Evolutionary conservation across 1,139 yeast species (phyloP).

Genomic region (Saccharomycopsis crataegensis): DNA sequence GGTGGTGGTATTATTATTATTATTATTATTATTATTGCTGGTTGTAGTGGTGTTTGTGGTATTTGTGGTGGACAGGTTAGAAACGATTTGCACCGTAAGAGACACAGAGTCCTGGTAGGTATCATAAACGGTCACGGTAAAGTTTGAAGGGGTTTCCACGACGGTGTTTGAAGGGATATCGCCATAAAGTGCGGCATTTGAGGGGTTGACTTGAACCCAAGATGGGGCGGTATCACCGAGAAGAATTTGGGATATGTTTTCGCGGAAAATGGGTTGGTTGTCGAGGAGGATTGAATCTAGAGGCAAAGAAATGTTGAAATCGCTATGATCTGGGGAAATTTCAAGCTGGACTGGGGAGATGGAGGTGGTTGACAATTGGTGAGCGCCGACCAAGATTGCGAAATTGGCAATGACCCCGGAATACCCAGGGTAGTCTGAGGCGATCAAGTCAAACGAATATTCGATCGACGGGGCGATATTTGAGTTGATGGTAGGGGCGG

Average conservation of each 20-base stretch:
- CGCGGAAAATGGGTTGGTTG: constrained; percentile 36
- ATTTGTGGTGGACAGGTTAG: background rate
- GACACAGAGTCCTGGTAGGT: constrained; percentile 56
- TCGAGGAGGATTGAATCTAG: constrained; percentile 53
- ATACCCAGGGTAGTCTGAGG: constrained; percentile 70
- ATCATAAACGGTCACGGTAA: constrained; percentile 56
- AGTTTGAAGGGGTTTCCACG: constrained; percentile 33
- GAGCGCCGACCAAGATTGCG: constrained; percentile 78
- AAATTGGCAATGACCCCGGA: constrained; percentile 68
- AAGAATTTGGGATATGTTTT: constrained; percentile 48
- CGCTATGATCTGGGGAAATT: constrained; percentile 39
- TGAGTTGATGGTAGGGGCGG: constrained; percentile 81
- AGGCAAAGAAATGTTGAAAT: constrained; percentile 55
- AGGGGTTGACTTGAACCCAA: constrained; percentile 49
- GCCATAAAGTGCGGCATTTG: constrained; percentile 33
- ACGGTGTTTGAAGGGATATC: constrained; percentile 50
- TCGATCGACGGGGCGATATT: constrained; percentile 78
- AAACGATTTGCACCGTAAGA: constrained; percentile 45
- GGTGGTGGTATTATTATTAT: constrained; percentile 23
- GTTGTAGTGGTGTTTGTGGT: background rate
- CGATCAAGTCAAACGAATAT: constrained; percentile 69
- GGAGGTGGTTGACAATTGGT: constrained; percentile 56
- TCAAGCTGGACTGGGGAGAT: constrained; percentile 23
- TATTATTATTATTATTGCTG: background rate
- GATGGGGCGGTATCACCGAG: constrained; percentile 44